These are phyloP conservation scores for Samsoniella hepiali DNA, from an alignment of 2,329 filamentous ascomycete genomes.

Conservation along the genomic window DNA sequence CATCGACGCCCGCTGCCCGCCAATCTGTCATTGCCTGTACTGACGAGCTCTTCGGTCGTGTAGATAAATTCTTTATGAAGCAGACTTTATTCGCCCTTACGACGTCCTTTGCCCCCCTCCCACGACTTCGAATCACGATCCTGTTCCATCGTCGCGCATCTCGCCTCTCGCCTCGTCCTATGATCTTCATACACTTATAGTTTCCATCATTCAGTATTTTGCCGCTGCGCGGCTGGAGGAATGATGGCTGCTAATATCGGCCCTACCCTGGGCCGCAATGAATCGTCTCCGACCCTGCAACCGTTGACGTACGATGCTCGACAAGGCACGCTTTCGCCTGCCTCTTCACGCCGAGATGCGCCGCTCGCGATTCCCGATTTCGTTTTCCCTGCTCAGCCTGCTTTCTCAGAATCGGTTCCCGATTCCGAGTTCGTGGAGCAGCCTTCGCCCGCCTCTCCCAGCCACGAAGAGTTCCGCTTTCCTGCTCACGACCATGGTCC, in stretches of 20 bases:
- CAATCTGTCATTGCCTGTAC: conserved; percentile 14
- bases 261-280: conserved; percentile 34
- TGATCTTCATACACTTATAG: conserved; percentile 33
- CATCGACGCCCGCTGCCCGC: neutral
- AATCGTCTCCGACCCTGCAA: conserved; percentile 24
- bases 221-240: conserved; percentile 48
- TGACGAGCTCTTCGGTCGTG: neutral
- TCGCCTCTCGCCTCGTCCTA: conserved; percentile 31
- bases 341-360: conserved; percentile 16
- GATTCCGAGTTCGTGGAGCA: neutral
- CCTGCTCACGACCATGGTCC: conserved; percentile 31
- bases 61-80: conserved; percentile 22
- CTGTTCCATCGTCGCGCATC: conserved; percentile 6
- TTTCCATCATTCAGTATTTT: conserved; percentile 39
- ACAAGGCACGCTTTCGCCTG: neutral
- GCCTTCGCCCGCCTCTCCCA: conserved; percentile 16
- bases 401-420: conserved; percentile 39
- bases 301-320: conserved; percentile 9
- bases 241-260: conserved; percentile 43
- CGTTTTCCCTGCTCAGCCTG: conserved; percentile 54
- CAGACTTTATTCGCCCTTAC: conserved; percentile 20
- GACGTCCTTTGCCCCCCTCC: conserved; percentile 3
- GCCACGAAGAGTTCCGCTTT: conserved; percentile 33
- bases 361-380: conserved; percentile 63
- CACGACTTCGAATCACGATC: conserved; percentile 18